Evolutionary conservation across 2,329 filamentous ascomycete species (phyloP).

Genomic region (Claviceps paspali): DNA sequence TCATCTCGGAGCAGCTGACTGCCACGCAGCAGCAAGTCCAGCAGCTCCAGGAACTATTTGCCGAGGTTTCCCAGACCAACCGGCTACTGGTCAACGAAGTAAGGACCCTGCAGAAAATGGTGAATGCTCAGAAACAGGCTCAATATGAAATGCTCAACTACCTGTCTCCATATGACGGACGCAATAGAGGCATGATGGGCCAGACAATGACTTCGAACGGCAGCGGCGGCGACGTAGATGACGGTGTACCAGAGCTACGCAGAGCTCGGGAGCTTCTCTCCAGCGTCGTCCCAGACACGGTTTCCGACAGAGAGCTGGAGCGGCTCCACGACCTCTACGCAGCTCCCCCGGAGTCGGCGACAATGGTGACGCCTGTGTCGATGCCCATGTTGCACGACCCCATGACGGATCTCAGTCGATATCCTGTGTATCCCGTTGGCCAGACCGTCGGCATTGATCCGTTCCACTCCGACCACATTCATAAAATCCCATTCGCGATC

Average conservation of each 20-base stretch:
- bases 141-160: slow-evolving; percentile 42
- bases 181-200: slow-evolving; percentile 21
- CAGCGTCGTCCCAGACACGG: slow-evolving; percentile 34
- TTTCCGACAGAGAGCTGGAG: slow-evolving; percentile 39
- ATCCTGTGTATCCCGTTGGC: slow-evolving; percentile 80
- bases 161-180: slow-evolving; percentile 31
- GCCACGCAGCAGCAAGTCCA: slow-evolving; percentile 90
- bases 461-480: slow-evolving; percentile 84
- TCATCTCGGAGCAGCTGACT: slow-evolving; percentile 74
- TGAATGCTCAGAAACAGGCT: slow-evolving; percentile 42
- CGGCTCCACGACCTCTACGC: slow-evolving; percentile 38
- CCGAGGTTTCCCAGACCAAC: slow-evolving; percentile 55
- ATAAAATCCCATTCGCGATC: slow-evolving; percentile 77
- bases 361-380: slow-evolving; percentile 23
- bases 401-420: slow-evolving; percentile 37
- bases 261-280: slow-evolving; percentile 41
- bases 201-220: slow-evolving; percentile 19
- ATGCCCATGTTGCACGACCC: slow-evolving; percentile 37
- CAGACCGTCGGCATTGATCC: slow-evolving; percentile 87
- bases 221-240: slow-evolving; percentile 30
- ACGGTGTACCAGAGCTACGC: slow-evolving; percentile 36
- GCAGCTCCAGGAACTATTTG: slow-evolving; percentile 69
- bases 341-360: slow-evolving; percentile 37
- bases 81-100: slow-evolving; percentile 48
- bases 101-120: slow-evolving; percentile 42